Evolutionary conservation across 805 yeast species (phyloP).

Genomic region (Tetrapisispora arboricola): DNA sequence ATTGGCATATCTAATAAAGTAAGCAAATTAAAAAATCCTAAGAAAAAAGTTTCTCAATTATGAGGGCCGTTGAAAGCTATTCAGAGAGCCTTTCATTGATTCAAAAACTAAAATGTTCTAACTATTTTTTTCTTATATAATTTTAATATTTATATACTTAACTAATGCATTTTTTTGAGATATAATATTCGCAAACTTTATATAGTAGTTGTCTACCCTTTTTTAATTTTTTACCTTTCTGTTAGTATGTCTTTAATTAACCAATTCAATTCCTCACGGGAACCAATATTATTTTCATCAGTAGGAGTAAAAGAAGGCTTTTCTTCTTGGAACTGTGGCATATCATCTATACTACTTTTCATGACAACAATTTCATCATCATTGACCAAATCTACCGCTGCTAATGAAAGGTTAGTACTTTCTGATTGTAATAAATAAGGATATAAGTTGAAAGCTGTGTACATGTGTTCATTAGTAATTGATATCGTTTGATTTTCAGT

Average conservation of each 20-base stretch:
- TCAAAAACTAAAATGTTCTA: no score
- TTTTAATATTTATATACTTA: no score
- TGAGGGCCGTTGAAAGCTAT: no score
- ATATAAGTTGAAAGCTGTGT: conserved; percentile 49
- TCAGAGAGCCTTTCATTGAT: no score
- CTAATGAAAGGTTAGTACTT: conserved; percentile 46
- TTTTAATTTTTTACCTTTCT: conserved; percentile 13
- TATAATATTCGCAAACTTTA: neutral
- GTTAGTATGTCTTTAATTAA: conserved; percentile 56
- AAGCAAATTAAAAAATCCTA: conserved; percentile 10
- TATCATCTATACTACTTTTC: conserved; percentile 28
- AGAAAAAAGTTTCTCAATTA: conserved; percentile 2
- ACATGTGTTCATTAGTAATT: conserved; percentile 56
- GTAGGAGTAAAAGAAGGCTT: conserved; percentile 27
- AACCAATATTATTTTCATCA: conserved; percentile 38
- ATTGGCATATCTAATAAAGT: conserved; percentile 13
- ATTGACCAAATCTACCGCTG: conserved; percentile 42
- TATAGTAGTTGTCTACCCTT: neutral
- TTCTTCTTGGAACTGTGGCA: conserved; percentile 23
- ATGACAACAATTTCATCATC: conserved; percentile 37
- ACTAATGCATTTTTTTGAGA: conserved; percentile 1
- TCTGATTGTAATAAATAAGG: conserved; percentile 60
- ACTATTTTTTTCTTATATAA: no score
- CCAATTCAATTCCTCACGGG: conserved; percentile 63
- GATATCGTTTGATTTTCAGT: conserved; percentile 14